Percentiles rank a stretch among this genome's conserved stretches.
These are phyloP conservation scores for Botrytis cinerea DNA, from an alignment of 2,329 filamentous ascomycete genomes.

Conservation along the genomic window DNA sequence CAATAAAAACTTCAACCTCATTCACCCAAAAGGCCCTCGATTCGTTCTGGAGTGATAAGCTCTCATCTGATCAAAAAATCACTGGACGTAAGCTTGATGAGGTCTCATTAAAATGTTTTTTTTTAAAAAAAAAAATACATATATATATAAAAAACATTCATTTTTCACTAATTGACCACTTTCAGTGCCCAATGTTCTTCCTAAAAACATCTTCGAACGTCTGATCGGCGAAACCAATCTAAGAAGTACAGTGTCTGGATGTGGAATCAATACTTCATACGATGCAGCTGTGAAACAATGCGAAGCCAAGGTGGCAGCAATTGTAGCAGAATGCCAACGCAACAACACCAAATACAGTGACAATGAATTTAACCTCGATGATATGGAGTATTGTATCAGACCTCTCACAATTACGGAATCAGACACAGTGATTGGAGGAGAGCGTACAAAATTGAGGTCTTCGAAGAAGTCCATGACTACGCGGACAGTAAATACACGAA, in stretches of 20 bases:
- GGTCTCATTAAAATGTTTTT: background rate
- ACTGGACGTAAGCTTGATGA: background rate
- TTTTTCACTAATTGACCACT: background rate
- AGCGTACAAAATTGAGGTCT: background rate
- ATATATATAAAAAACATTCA: background rate
- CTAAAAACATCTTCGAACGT: slow-evolving; percentile 13
- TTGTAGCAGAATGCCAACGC: slow-evolving; percentile 64
- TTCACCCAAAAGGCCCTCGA: slow-evolving; percentile 10
- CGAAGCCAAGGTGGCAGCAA: slow-evolving; percentile 59
- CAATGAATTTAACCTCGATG: slow-evolving; percentile 76
- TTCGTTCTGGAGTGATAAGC: slow-evolving; percentile 17
- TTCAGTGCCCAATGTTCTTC: slow-evolving; percentile 18
- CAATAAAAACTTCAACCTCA: background rate
- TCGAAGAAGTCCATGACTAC: background rate
- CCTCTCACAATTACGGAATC: slow-evolving; percentile 17
- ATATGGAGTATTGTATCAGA: slow-evolving; percentile 28
- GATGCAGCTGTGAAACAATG: slow-evolving; percentile 70
- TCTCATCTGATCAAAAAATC: background rate
- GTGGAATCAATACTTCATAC: slow-evolving; percentile 57
- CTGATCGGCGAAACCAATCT: background rate
- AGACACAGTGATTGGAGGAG: background rate
- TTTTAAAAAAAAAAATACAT: no score
- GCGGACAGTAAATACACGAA: slow-evolving; percentile 20
- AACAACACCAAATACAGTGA: slow-evolving; percentile 82
- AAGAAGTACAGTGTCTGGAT: background rate